phyloP scores from a whole-genome alignment of 495 filamentous ascomycete genomes.

The Letharia lupina region DNA sequence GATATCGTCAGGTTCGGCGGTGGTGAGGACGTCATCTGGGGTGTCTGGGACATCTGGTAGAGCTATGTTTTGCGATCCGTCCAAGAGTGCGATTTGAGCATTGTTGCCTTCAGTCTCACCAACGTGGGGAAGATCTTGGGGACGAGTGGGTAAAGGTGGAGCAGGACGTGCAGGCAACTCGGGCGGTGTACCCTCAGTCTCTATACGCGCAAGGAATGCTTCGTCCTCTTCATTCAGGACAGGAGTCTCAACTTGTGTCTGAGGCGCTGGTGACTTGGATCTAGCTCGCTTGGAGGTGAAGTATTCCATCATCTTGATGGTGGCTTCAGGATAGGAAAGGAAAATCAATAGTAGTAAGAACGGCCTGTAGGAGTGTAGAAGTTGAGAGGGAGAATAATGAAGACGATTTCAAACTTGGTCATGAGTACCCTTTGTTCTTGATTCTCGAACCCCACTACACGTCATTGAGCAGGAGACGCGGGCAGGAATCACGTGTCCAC shows the following conservation, averaged over 20 bases:
- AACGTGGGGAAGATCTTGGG: conserved; percentile 20
- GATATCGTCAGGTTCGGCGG: conserved; percentile 24
- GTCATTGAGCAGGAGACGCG: conserved; percentile 1
- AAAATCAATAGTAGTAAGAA: conserved; percentile 7
- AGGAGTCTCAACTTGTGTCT: conserved; percentile 35
- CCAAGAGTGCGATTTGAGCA: conserved; percentile 29
- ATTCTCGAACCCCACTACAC: conserved; percentile 8
- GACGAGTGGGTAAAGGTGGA: conserved; percentile 23
- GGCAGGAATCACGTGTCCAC: neutral
- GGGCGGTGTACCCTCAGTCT: conserved; percentile 25
- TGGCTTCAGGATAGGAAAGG: neutral
- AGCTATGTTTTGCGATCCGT: conserved; percentile 31
- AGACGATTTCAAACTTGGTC: neutral
- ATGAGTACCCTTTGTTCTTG: neutral
- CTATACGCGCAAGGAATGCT: conserved; percentile 44
- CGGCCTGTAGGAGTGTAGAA: neutral
- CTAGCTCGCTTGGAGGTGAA: conserved; percentile 30
- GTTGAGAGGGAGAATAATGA: neutral
- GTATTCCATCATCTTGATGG: conserved; percentile 35
- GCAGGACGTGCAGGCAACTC: conserved; percentile 24
- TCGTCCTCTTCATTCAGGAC: conserved; percentile 50
- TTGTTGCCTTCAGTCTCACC: conserved; percentile 26
- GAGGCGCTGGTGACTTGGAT: conserved; percentile 30
- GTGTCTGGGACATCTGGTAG: conserved; percentile 34
- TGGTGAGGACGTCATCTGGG: conserved; percentile 29